Conservation (phyloP, 192 early-diverging fungal species). For the Backusella parvicylindrica region DNA sequence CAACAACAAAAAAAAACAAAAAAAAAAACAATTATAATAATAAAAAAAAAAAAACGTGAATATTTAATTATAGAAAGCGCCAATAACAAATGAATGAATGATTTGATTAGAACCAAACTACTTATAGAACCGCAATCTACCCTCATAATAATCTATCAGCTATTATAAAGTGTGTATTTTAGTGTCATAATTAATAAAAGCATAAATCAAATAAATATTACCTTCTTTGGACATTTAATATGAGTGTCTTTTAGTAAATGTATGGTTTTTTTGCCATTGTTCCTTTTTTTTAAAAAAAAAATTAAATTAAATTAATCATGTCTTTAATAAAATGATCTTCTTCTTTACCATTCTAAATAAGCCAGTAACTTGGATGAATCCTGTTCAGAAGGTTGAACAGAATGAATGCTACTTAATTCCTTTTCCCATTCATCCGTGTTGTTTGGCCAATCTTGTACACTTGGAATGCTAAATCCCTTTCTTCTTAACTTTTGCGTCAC, state of each 20-base stretch:
- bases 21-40: not conserved
- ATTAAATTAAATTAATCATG: too few species aligned
- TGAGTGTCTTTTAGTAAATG: slow-evolving; percentile 7
- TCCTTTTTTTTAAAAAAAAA: not conserved
- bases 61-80: slow-evolving; percentile 10
- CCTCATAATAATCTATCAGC: slow-evolving; percentile 14
- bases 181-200: not conserved
- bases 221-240: not conserved
- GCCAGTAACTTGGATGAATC: not conserved
- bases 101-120: slow-evolving; percentile 14
- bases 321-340: too few species aligned
- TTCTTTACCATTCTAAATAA: not conserved
- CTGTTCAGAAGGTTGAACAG: not conserved
- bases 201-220: not conserved
- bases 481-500: not conserved
- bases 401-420: not conserved
- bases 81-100: not conserved
- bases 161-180: not conserved
- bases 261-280: not conserved
- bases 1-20: not conserved
- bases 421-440: not conserved
- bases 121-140: not conserved
- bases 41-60: not conserved
- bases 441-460: not conserved
- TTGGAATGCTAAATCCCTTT: not conserved